A percentile compares a stretch with the other conserved stretches of the same genome.
Conservation (phyloP, 2,329 filamentous ascomycete species). For the Raffaelea arxii region DNA sequence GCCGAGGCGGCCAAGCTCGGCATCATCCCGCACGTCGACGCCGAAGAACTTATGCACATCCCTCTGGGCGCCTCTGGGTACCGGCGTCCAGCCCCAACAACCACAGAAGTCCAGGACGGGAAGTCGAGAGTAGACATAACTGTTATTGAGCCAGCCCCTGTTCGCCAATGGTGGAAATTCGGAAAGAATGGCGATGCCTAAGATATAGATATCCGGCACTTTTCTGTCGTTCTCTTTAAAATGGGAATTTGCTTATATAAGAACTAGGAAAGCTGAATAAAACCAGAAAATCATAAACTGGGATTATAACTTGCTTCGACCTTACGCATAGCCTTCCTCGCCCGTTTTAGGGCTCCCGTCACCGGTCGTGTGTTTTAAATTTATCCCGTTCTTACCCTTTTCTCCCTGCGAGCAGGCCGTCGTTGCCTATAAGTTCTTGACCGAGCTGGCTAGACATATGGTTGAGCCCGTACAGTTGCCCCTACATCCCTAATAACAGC, state of each 20-base stretch:
- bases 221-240: too few species aligned
- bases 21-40: background rate
- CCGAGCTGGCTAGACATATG: slow-evolving; percentile 1
- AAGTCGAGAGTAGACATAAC: background rate
- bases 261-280: too few species aligned
- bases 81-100: too few species aligned
- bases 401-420: slow-evolving; percentile 9
- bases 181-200: background rate
- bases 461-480: slow-evolving; percentile 1
- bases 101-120: background rate
- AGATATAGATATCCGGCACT: too few species aligned
- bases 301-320: background rate
- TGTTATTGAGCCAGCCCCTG: background rate
- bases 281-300: too few species aligned
- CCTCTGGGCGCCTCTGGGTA: background rate
- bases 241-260: too few species aligned
- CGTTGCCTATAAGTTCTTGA: slow-evolving; percentile 8
- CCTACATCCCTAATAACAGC: too few species aligned
- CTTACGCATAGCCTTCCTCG: slow-evolving; percentile 1
- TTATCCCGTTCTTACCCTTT: slow-evolving; percentile 10
- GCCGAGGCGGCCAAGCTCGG: background rate
- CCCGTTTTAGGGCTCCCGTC: slow-evolving; percentile 6
- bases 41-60: background rate
- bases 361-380: slow-evolving; percentile 8
- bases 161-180: background rate